Evolutionary conservation across 257 asterid species (phyloP), one percentile per base, ranked within the genome.

Genomic region (Thymus quinquecostatus): DNA sequence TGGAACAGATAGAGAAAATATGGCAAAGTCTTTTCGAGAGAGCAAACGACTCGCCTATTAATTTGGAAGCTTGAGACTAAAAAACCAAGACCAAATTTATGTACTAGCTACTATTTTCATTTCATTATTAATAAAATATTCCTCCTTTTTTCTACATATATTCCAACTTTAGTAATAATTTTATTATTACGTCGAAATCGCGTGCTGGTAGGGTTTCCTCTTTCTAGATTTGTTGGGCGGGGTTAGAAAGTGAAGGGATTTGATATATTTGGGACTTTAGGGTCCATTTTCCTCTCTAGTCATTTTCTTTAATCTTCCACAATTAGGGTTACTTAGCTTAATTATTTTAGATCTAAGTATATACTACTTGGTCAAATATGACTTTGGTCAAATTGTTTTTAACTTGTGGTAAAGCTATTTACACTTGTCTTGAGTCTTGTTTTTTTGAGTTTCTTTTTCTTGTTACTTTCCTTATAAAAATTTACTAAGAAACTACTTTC

Each of bases 1-100:
- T 69, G 77, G 72, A 79, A 75, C 66, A 36, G 78, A 66, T 60
- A 80, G 78, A 67, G 82, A 75, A 67, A 70, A 75, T 40, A 49
- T 74, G 76, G 74, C 41, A 64, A 74, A 76, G 78, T 77, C 79
- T 68, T 70, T 48, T 65, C 41, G 77, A 71, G 82, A 59, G 57
- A 76, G 81, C 89, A 77, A 78, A 51, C 71, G 96, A 92, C 92
- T 87, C 90, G 97, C 81, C 98, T 64, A 82, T 47, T 82, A 79
- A 80, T 54, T 34, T 60, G 95, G 95, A 82, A 74, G 75, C 84
- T 77, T 75, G 79, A 80, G 87, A 85, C 88, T 78, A 69, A 60
- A 69, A 60, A 71, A 78, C 64, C 80, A 78, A 67, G 90, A 82
- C 96, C 88, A 82, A 68, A 63, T 71, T 11, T 48, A 61, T 56